phyloP scores from a whole-genome alignment of 2,329 filamentous ascomycete species.

The Sporothrix inflata region DNA sequence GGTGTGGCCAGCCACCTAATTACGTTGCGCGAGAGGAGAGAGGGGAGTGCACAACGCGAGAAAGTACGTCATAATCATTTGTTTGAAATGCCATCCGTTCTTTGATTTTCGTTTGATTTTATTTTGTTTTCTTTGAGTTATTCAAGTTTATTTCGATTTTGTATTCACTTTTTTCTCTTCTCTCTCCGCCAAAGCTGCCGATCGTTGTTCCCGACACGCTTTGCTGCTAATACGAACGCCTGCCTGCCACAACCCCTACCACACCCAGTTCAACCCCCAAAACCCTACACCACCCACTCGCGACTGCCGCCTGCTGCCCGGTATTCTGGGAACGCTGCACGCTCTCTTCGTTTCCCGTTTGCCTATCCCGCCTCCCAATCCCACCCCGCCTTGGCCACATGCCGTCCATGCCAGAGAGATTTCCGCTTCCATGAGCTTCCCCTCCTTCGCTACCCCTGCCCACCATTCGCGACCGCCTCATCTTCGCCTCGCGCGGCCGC shows the following conservation, averaged over 20 bases:
- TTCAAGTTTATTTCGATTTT: not conserved
- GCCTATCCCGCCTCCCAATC: not conserved
- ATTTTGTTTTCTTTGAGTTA: not conserved
- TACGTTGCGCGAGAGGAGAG: not conserved
- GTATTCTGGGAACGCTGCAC: not conserved
- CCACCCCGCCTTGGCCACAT: slow-evolving; percentile 11
- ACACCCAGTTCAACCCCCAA: not conserved
- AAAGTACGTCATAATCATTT: not conserved
- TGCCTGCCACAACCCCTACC: not conserved
- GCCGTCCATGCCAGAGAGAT: too few relatives aligned
- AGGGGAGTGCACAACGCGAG: too few relatives aligned
- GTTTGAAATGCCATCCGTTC: not conserved
- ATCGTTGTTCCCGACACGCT: too few relatives aligned
- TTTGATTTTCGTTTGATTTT: not conserved
- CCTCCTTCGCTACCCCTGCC: not conserved
- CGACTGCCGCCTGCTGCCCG: not conserved
- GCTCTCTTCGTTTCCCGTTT: not conserved
- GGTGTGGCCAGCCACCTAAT: not conserved
- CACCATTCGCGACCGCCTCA: not conserved
- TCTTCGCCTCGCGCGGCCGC: slow-evolving; percentile 15
- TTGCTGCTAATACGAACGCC: not conserved
- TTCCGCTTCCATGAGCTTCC: not conserved
- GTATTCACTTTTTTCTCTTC: not conserved
- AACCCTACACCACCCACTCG: not conserved
- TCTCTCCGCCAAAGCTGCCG: too few relatives aligned